These are phyloP conservation scores for Blastobotrys parvus DNA, from an alignment of 805 yeast genomes.

Conservation along the genomic window DNA sequence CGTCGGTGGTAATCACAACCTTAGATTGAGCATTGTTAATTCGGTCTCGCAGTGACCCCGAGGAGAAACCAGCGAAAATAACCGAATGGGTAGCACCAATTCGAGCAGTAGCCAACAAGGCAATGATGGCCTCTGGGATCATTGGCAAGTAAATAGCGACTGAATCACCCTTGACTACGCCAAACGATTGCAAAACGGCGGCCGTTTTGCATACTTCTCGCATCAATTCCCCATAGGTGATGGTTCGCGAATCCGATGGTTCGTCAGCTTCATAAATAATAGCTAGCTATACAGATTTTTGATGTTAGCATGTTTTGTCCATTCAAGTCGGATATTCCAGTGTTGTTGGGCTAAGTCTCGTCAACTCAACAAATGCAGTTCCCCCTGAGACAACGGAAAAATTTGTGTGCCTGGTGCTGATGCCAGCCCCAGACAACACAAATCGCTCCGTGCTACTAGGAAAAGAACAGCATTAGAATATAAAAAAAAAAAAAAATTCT, in stretches of 20 bases:
- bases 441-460: no score
- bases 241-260: slow-evolving; percentile 56
- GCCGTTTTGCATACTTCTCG: slow-evolving; percentile 82
- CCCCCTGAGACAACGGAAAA: background rate
- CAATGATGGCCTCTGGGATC: slow-evolving; percentile 93
- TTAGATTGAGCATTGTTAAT: slow-evolving; percentile 78
- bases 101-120: slow-evolving; percentile 90
- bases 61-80: slow-evolving; percentile 92
- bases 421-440: no score
- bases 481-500: background rate
- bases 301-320: background rate
- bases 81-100: slow-evolving; percentile 96
- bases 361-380: background rate
- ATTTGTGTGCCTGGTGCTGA: no score
- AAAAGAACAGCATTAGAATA: no score
- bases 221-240: slow-evolving; percentile 82
- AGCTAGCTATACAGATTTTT: slow-evolving; percentile 21
- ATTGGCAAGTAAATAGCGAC: slow-evolving; percentile 96
- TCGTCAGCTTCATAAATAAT: slow-evolving; percentile 90
- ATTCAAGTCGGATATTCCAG: no score
- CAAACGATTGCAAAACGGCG: slow-evolving; percentile 72
- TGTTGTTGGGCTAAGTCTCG: background rate
- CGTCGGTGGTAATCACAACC: slow-evolving; percentile 89
- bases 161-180: slow-evolving; percentile 89
- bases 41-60: slow-evolving; percentile 88